A percentile compares a stretch with the other conserved stretches of the same genome.
Evolutionary conservation across 2,329 filamentous ascomycete species (phyloP).

Genomic region (Colletotrichum sp.): DNA sequence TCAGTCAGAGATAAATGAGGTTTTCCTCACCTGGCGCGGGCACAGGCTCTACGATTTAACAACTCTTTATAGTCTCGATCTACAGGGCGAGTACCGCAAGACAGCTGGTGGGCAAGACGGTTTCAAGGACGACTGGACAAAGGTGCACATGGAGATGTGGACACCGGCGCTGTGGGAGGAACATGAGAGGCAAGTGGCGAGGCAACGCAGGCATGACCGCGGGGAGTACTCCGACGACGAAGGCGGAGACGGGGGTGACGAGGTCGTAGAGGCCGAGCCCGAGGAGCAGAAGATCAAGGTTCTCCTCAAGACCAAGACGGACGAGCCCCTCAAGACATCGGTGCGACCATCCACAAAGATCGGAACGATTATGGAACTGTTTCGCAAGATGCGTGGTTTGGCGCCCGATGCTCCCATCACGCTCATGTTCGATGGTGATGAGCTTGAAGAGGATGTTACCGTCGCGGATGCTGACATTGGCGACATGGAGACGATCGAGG

Average conservation of each 20-base stretch:
- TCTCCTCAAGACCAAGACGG: conserved; percentile 57
- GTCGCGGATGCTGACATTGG: conserved; percentile 74
- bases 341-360: conserved; percentile 62
- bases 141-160: conserved; percentile 80
- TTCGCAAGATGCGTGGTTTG: conserved; percentile 60
- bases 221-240: conserved; percentile 43
- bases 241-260: conserved; percentile 23
- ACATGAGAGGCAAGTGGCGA: conserved; percentile 54
- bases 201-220: conserved; percentile 45
- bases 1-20: conserved; percentile 48
- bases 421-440: conserved; percentile 79
- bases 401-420: conserved; percentile 57
- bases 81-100: conserved; percentile 49
- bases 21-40: conserved; percentile 83
- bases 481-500: conserved; percentile 78
- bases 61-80: conserved; percentile 71
- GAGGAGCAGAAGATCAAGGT: conserved; percentile 50
- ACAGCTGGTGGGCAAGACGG: conserved; percentile 43
- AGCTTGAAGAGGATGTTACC: conserved; percentile 62
- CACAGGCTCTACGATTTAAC: conserved; percentile 77
- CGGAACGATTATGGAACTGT: conserved; percentile 66
- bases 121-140: conserved; percentile 54
- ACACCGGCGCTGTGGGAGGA: conserved; percentile 66
- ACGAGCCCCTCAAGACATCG: conserved; percentile 55
- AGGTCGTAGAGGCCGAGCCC: conserved; percentile 22